Base-by-base conservation (phyloP, 192 early-diverging fungal genomes). In the Coemansia sp. region DNA sequence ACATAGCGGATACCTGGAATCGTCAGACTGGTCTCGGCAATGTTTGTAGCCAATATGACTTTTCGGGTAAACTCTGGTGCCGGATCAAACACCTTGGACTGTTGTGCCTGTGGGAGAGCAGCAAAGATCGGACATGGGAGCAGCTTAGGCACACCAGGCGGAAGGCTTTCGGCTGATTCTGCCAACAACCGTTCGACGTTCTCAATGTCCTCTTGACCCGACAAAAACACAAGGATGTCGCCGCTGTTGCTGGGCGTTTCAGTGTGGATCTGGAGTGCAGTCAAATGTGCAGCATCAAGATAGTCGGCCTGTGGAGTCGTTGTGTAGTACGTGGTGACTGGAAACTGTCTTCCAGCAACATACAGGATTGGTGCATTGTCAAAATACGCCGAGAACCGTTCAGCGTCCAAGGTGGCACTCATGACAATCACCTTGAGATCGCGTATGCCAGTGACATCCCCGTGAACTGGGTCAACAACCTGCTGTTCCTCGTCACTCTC, bases 21-120 rank as follows among this genome's bases (percentile, higher is more conserved):
- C 0, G 97, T 99, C 63, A 99, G 90, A 62, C 92, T 94, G 1
- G 97, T 97, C 84, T 99, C 97, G 18, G 97, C 97, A 74, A 99
- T 94, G 72, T 99, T 99, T 1, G 97, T 99, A 0, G 94, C 87
- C 30, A 99, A 79, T 64, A 99, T 92, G 9, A 97, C 87, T 70
- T 99, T 99, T 16, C 97, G 87, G 2, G 89, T 89, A 29, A 88
- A 87, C 28, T 79, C 86, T 3, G 96, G 97, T 12, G 94, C 87
- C 7, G 90, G 87, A 34, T 92, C 88, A 84, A 99, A 99, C 23
- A 97, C 94, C 48, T 80, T 77, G 59, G 92, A 85, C 68, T 99
- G 97, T 37, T 94, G 93, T 7, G 88, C 84, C 2, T 92, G 86
- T 20, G 96, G 94, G 33, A 95, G 86, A 12, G 94, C 89, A 1